Evolutionary conservation across 495 filamentous ascomycete genomes (phyloP).

Genomic region (Neurospora sp.): DNA sequence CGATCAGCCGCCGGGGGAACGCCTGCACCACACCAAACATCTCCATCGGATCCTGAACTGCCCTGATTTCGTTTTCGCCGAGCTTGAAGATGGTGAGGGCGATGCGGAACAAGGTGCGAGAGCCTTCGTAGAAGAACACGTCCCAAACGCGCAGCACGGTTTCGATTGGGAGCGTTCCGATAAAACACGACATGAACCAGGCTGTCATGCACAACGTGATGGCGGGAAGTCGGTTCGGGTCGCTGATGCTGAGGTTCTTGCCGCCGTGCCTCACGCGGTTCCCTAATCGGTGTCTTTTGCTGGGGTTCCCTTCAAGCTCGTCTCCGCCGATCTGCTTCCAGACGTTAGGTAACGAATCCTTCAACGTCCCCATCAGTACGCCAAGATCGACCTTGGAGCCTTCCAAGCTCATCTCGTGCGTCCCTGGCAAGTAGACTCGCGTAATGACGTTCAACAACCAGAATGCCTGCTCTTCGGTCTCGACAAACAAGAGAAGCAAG

Average conservation of each 20-base stretch:
- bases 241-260: conserved; percentile 19
- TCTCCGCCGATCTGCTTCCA: conserved; percentile 84
- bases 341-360: conserved; percentile 72
- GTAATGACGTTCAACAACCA: conserved; percentile 94
- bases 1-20: conserved; percentile 70
- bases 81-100: conserved; percentile 88
- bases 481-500: conserved; percentile 82
- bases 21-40: conserved; percentile 91
- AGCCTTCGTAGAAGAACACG: conserved; percentile 89
- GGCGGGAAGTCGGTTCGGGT: conserved; percentile 59
- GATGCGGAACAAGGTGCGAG: conserved; percentile 88
- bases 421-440: conserved; percentile 75
- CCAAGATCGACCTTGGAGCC: conserved; percentile 92
- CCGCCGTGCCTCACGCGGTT: conserved; percentile 23
- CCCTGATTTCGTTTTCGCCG: conserved; percentile 71
- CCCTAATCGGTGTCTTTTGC: conserved; percentile 24
- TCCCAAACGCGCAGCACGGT: conserved; percentile 91
- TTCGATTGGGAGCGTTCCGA: conserved; percentile 86
- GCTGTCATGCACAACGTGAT: conserved; percentile 87
- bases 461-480: conserved; percentile 80
- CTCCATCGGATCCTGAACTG: conserved; percentile 82
- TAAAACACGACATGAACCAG: conserved; percentile 99
- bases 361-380: conserved; percentile 77
- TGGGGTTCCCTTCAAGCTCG: conserved; percentile 42
- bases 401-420: conserved; percentile 84